Base-by-base conservation (phyloP, 2,329 filamentous ascomycete genomes). In the Aspergillus uvarum region DNA sequence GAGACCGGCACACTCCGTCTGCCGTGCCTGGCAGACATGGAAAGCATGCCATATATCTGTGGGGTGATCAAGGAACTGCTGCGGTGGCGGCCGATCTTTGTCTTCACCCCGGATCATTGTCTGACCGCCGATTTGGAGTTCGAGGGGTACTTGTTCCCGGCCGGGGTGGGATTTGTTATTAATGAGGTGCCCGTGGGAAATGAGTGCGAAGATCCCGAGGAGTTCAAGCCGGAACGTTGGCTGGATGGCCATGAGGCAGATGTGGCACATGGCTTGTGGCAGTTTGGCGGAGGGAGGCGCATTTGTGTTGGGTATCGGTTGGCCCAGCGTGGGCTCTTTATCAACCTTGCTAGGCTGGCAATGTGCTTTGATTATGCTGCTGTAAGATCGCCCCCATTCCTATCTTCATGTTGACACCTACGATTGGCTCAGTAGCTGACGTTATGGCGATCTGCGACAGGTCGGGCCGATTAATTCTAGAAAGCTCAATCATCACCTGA, bases 11-110 rank as follows among this genome's bases (percentile, higher is more conserved):
- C 62, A 35, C 24, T 49, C 1, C 58, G 71, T 21, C 63, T 72
- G 5, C 69, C 68, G 3, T 56, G 24, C 0, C 51, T 74, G 21
- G 53, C 54, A 5, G 71, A 74, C 51, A 56, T 70, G 52, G 60
- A 65, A 2, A 16, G 61, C 6, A 14, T 50, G 48, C 14, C 22
- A 1, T n/a, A 29, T 12, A 12, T 50, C 8, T 11, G 11, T 5
- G 48, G 22, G 0, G 26, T 29, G 2, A 22, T 50, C 2, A 50
- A 50, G 48, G 29, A 26, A 10, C 2, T 50, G 16, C 21, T 50
- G 22, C 48, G 22, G 22, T 50, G 48, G 48, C 48, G 48, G 14
- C 48, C 21, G 6, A 50, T 22, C 12, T 29, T 22, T 1, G 22
- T 22, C 22, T 7, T 50, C 14, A 50, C 48, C 1, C 48, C 48